Percentiles rank a stretch among this genome's conserved stretches.
Evolutionary conservation across 164 flowering plant species (phyloP).

Genomic region (Brasenia schreberi): DNA sequence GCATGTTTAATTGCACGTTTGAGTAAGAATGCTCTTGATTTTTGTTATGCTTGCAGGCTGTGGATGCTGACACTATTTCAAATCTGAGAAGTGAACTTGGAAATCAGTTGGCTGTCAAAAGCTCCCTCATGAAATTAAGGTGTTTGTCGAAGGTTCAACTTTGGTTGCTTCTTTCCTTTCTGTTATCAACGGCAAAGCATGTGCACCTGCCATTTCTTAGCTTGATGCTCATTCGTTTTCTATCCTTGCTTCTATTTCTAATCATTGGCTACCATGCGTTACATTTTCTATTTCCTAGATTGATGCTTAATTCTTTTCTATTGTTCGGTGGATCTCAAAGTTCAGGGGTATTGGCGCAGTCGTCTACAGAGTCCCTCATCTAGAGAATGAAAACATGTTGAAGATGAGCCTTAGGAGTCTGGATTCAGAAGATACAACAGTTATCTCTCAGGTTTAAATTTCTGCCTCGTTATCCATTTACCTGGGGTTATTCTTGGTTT

Average conservation of each 20-base stretch:
- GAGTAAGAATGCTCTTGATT: neutral
- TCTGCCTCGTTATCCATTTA: neutral
- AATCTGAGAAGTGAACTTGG: constrained; percentile 86
- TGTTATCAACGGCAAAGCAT: too few species aligned
- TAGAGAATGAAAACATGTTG: constrained; percentile 35
- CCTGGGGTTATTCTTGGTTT: too few species aligned
- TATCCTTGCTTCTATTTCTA: too few species aligned
- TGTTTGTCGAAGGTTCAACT: constrained; percentile 3
- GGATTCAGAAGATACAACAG: constrained; percentile 59
- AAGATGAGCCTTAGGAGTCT: constrained; percentile 82
- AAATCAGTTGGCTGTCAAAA: constrained; percentile 64
- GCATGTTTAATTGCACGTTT: too few species aligned
- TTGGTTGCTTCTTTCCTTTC: neutral
- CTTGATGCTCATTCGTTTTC: too few species aligned
- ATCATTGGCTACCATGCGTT: too few species aligned
- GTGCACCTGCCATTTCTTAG: too few species aligned
- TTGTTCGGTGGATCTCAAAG: too few species aligned
- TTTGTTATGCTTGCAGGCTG: constrained; percentile 37
- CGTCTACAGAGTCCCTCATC: constrained; percentile 66
- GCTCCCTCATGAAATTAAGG: constrained; percentile 43
- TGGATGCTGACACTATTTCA: constrained; percentile 56
- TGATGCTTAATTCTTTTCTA: too few species aligned
- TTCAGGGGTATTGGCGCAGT: constrained; percentile 80
- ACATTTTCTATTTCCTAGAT: too few species aligned
- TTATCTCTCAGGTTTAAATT: constrained; percentile 46